Conservation (phyloP, 371 early-diverging fungal species). For the Rhizopus arrhizus region DNA sequence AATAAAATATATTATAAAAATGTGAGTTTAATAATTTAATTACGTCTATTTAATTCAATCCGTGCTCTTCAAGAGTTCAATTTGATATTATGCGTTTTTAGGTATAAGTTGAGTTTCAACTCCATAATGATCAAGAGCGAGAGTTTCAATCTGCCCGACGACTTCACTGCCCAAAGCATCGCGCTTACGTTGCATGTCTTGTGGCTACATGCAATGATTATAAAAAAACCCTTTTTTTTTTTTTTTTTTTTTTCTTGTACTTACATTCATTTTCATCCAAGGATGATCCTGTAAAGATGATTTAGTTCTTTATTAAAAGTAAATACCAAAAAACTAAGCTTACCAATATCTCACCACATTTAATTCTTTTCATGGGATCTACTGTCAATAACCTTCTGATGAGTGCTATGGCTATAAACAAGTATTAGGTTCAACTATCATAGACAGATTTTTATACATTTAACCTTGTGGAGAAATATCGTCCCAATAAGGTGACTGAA, state of each 20-base stretch:
- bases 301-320: neutral
- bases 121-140: too few relatives aligned
- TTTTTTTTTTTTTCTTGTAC: conserved; percentile 1
- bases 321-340: neutral
- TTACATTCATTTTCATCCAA: conserved; percentile 30
- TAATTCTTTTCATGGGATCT: conserved; percentile 50
- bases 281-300: conserved; percentile 1
- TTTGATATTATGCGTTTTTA: too few relatives aligned
- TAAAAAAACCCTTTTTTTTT: neutral
- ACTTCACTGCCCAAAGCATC: too few relatives aligned
- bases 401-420: conserved; percentile 56
- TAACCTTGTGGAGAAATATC: conserved; percentile 72
- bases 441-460: neutral
- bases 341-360: conserved; percentile 43
- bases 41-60: too few relatives aligned
- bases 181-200: too few relatives aligned
- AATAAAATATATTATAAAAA: too few relatives aligned
- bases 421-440: neutral
- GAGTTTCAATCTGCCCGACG: too few relatives aligned
- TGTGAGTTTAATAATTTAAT: too few relatives aligned
- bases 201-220: too few relatives aligned
- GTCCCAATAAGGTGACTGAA: conserved; percentile 86
- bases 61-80: too few relatives aligned
- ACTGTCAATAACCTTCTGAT: conserved; percentile 59
- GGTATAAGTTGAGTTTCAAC: too few relatives aligned